phyloP scores from a whole-genome alignment of 306 rosid species.

The Adenanthera pavonina region DNA sequence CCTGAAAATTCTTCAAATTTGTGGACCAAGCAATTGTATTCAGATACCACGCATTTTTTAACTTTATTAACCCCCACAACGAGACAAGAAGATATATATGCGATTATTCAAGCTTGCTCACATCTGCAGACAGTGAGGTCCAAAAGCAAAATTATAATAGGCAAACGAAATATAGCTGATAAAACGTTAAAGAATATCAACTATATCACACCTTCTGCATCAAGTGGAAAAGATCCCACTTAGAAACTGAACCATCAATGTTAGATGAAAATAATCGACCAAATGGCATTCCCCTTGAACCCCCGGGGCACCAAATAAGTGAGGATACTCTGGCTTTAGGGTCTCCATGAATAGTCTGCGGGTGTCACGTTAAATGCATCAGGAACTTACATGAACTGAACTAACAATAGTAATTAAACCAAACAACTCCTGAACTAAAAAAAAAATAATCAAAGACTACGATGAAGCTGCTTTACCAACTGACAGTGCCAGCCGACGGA shows the following conservation, averaged over 20 bases:
- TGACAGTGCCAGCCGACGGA: conserved; percentile 98
- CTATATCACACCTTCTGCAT: conserved; percentile 66
- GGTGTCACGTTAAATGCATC: background rate
- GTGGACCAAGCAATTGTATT: background rate
- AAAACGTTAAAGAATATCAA: background rate
- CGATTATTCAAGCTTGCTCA: background rate
- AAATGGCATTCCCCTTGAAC: conserved; percentile 51
- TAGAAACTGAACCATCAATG: conserved; percentile 75
- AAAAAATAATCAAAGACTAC: background rate
- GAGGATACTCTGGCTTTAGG: conserved; percentile 71
- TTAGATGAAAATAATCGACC: conserved; percentile 87
- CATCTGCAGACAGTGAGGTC: background rate
- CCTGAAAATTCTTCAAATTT: background rate
- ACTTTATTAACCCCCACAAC: background rate
- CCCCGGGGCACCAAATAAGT: conserved; percentile 79
- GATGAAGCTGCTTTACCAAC: conserved; percentile 54
- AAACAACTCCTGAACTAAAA: background rate
- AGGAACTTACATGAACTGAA: background rate
- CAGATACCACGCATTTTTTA: background rate
- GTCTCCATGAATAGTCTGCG: conserved; percentile 82
- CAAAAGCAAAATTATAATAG: background rate
- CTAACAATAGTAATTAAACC: background rate
- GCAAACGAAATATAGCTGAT: background rate
- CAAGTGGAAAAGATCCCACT: conserved; percentile 85
- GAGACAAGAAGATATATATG: background rate